Evolutionary conservation across 768 basidiomycete genomes (phyloP), one percentile per base, ranked within the genome.

Genomic region (Dendrothele bispora): DNA sequence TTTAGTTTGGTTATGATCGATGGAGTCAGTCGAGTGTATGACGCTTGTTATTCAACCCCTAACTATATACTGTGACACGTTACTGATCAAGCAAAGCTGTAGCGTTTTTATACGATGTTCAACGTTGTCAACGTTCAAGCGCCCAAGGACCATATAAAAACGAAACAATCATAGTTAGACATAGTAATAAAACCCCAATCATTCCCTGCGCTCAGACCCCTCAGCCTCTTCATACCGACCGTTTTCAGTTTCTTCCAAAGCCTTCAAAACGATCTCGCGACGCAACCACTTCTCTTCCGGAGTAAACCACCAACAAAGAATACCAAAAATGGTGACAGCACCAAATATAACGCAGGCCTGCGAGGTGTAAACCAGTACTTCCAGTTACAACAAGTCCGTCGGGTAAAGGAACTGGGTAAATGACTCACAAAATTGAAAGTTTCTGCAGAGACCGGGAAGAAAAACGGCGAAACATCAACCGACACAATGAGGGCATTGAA

Each of bases 391-490:
- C 35, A 18, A 21, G 26, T 18, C 20, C 30, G 18, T 20, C 12
- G 15, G 22, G 26, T 46, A 49, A 29, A 22, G 43, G 25, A 17
- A 17, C 40, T 17, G 3, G 2, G 14, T 34, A 30, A 4, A 35
- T 5, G 2, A 76, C 86, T 66, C 51, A 91, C 90, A 59, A 91
- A 95, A 66, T 95, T 95, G 74, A 95, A 91, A 2, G 77, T 85
- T 50, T 79, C 65, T 0, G 85, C 75, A 8, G 73, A 82, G 24
- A 91, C 86, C 1, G 93, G 93, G 73, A 90, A 95, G 63, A 73
- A 80, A 73, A 92, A 95, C 1, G 93, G 93, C 21, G 92, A 93
- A 17, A 17, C 26, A 71, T 86, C 51, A 58, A 90, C 88, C 18
- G 84, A 72, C 56, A 93, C 84, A 10, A 93, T 67, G 7, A 94